phyloP scores from a whole-genome alignment of 768 basidiomycete species.

The Thelephora aurantiotincta region DNA sequence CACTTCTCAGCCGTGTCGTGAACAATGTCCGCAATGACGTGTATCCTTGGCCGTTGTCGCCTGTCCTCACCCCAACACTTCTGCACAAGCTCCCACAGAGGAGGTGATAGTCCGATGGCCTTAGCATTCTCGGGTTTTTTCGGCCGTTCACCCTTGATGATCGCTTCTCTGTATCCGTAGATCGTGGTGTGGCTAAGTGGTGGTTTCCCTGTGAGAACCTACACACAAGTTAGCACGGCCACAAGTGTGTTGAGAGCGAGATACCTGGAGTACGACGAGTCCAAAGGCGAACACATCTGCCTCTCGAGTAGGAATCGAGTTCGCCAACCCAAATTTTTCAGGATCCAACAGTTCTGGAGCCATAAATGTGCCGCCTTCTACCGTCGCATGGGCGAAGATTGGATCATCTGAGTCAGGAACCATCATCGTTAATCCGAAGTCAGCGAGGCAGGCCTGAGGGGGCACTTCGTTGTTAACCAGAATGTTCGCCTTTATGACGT shows the following conservation, averaged over 20 bases:
- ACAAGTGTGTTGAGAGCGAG: too few species aligned
- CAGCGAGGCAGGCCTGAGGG: conserved; percentile 9
- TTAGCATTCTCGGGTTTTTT: background rate
- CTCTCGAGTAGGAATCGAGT: background rate
- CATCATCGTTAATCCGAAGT: conserved; percentile 13
- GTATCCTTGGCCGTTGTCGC: too few species aligned
- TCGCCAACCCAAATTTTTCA: background rate
- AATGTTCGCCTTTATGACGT: conserved; percentile 10
- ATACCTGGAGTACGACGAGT: background rate
- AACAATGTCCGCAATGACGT: too few species aligned
- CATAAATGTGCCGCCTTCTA: background rate
- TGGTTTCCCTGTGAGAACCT: background rate
- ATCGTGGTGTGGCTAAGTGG: background rate
- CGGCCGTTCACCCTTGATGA: background rate
- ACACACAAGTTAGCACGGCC: background rate
- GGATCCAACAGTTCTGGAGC: conserved; percentile 1
- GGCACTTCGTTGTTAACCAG: conserved; percentile 8
- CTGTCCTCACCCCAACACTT: too few species aligned
- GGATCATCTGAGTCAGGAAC: background rate
- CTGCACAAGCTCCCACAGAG: too few species aligned
- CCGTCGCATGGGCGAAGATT: too few species aligned
- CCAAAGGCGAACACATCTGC: background rate
- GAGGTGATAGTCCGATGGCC: too few species aligned
- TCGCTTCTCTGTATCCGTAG: background rate
- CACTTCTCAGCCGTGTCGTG: too few species aligned